A percentile compares a stretch with the other conserved stretches of the same genome.
phyloP scores from a whole-genome alignment of 2,329 filamentous ascomycete species.

The Massarina eburnea region DNA sequence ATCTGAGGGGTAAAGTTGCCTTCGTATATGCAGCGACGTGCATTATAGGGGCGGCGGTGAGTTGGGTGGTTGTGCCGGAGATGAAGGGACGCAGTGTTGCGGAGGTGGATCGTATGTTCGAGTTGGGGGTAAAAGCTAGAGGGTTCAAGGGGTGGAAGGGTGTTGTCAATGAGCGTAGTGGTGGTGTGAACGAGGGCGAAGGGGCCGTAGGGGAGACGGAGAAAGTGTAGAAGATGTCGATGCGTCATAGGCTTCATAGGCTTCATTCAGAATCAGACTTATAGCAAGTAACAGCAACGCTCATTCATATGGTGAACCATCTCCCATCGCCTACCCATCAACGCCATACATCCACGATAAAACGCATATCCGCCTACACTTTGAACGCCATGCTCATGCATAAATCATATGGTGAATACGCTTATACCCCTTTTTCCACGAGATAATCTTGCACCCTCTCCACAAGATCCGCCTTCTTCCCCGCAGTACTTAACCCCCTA shows the following conservation, averaged over 20 bases:
- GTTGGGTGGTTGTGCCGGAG: slow-evolving; percentile 55
- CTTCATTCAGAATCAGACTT: too few relatives aligned
- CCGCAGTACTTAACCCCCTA: slow-evolving; percentile 22
- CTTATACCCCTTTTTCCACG: slow-evolving; percentile 31
- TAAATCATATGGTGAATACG: background rate
- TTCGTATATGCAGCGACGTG: slow-evolving; percentile 46
- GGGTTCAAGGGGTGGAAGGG: slow-evolving; percentile 20
- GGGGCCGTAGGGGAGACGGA: too few relatives aligned
- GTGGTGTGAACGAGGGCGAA: background rate
- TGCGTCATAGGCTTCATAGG: too few relatives aligned
- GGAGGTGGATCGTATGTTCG: slow-evolving; percentile 52
- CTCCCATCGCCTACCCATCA: background rate
- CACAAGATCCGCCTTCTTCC: slow-evolving; percentile 43
- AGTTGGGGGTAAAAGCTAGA: slow-evolving; percentile 16
- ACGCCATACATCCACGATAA: background rate
- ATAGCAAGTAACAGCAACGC: background rate
- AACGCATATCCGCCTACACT: background rate
- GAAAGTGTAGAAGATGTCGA: too few relatives aligned
- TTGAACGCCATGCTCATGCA: background rate
- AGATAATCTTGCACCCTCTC: slow-evolving; percentile 40
- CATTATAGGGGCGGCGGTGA: slow-evolving; percentile 37
- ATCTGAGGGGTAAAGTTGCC: slow-evolving; percentile 46
- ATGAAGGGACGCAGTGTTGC: slow-evolving; percentile 52
- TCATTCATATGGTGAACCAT: background rate
- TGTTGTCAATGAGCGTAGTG: background rate